phyloP scores from a whole-genome alignment of 2,329 filamentous ascomycete species.

The Zasmidium cellare region DNA sequence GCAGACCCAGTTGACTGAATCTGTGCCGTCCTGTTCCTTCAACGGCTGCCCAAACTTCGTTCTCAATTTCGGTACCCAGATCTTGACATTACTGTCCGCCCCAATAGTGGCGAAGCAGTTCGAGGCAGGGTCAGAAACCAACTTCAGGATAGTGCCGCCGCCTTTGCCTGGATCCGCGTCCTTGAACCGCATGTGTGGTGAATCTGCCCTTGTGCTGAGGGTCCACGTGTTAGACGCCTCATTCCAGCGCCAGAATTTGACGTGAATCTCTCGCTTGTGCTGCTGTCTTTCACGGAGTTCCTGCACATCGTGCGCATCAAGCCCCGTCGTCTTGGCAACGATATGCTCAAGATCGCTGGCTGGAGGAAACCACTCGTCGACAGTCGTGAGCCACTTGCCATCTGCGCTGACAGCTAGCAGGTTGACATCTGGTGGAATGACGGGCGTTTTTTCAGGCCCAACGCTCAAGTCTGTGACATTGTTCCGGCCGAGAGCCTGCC shows the following conservation, averaged over 20 bases:
- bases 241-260: constrained; percentile 86
- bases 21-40: constrained; percentile 58
- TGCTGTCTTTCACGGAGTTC: constrained; percentile 43
- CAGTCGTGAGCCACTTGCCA: constrained; percentile 85
- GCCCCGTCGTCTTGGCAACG: constrained; percentile 30
- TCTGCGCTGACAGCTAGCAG: constrained; percentile 75
- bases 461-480: constrained; percentile 80
- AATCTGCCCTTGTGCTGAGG: constrained; percentile 78
- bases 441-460: constrained; percentile 67
- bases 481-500: constrained; percentile 85
- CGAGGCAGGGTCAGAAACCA: constrained; percentile 68
- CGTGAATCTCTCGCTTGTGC: constrained; percentile 67
- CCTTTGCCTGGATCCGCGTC: constrained; percentile 21
- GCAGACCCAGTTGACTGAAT: constrained; percentile 73
- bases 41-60: constrained; percentile 67
- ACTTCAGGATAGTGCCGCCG: constrained; percentile 64
- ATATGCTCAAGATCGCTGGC: constrained; percentile 65
- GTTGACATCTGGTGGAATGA: constrained; percentile 76
- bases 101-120: constrained; percentile 82
- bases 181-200: constrained; percentile 62
- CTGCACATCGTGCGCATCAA: constrained; percentile 32
- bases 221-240: constrained; percentile 61
- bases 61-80: constrained; percentile 77
- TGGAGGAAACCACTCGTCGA: constrained; percentile 86
- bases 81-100: constrained; percentile 71